phyloP scores from a whole-genome alignment of 176 grass and related monocot genomes.

The Bothriochloa decipiens region DNA sequence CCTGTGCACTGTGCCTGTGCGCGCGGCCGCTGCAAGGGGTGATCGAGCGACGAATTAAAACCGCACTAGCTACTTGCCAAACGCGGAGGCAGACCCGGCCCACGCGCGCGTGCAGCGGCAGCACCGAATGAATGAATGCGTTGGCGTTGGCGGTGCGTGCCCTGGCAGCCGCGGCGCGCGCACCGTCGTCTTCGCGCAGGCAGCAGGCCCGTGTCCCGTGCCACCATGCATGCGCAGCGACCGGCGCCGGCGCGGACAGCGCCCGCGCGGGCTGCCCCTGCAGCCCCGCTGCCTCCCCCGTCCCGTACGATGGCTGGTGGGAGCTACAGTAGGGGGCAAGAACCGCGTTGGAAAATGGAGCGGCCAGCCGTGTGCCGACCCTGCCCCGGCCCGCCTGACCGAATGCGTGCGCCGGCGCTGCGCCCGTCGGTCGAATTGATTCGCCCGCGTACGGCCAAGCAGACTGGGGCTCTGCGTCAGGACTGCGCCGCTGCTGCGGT shows the following conservation, averaged over 20 bases:
- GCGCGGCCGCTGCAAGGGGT: neutral
- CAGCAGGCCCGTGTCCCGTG: neutral
- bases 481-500: neutral
- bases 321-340: constrained; percentile 39
- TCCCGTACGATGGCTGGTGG: neutral
- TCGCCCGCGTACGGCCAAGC: neutral
- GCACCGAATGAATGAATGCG: constrained; percentile 13
- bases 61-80: neutral
- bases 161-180: neutral
- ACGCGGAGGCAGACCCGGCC: neutral
- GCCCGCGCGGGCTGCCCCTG: neutral
- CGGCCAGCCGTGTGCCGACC: constrained; percentile 24
- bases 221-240: neutral
- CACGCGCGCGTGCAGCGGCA: constrained; percentile 4
- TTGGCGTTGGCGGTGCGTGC: neutral
- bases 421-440: constrained; percentile 19
- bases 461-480: constrained; percentile 13
- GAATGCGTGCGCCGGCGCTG: constrained; percentile 6
- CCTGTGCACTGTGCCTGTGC: neutral
- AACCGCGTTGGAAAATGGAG: constrained; percentile 47
- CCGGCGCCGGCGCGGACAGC: neutral
- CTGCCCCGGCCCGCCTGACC: neutral
- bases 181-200: neutral
- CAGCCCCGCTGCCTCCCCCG: neutral
- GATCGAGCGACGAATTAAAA: neutral